These are phyloP conservation scores for Leccinum longicurvipes DNA, from an alignment of 768 basidiomycete genomes.

Conservation along the genomic window DNA sequence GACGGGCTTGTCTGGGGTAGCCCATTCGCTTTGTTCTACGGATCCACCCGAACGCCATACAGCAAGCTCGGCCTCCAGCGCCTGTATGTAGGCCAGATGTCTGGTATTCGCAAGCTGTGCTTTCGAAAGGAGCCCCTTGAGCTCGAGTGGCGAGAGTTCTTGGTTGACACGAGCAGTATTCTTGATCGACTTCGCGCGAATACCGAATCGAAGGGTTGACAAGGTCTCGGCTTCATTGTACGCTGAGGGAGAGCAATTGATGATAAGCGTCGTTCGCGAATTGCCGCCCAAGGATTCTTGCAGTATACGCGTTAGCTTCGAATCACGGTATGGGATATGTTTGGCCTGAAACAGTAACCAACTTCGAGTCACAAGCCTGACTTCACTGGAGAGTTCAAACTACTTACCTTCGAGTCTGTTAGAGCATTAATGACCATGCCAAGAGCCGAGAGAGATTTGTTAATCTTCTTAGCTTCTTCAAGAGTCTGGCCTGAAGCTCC, in stretches of 20 bases:
- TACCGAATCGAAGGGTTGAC: slow-evolving; percentile 97
- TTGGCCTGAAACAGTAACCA: slow-evolving; percentile 58
- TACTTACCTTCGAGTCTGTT: slow-evolving; percentile 86
- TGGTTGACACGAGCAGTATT: slow-evolving; percentile 98
- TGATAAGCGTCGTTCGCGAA: slow-evolving; percentile 94
- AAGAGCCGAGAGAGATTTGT: slow-evolving; percentile 94
- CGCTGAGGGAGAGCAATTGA: slow-evolving; percentile 97
- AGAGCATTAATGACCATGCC: slow-evolving; percentile 99
- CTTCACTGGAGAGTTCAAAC: neutral
- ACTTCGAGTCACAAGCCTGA: slow-evolving; percentile 4
- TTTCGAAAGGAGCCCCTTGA: slow-evolving; percentile 89
- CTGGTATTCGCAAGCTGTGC: slow-evolving; percentile 82
- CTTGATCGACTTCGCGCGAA: slow-evolving; percentile 99
- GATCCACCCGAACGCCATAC: slow-evolving; percentile 85
- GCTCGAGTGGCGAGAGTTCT: slow-evolving; percentile 92
- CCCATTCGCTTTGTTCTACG: slow-evolving; percentile 85
- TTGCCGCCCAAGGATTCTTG: slow-evolving; percentile 98
- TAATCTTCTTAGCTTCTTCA: slow-evolving; percentile 99
- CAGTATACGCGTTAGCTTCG: slow-evolving; percentile 96
- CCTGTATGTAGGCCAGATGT: slow-evolving; percentile 81
- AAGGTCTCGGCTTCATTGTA: slow-evolving; percentile 98
- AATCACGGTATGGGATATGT: slow-evolving; percentile 98
- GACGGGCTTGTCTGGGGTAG: slow-evolving; percentile 57
- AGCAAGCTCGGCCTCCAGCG: slow-evolving; percentile 87
- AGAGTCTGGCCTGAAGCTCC: slow-evolving; percentile 98